Base-by-base conservation (phyloP, 2,329 filamentous ascomycete genomes). In the Aureobasidium sp. region DNA sequence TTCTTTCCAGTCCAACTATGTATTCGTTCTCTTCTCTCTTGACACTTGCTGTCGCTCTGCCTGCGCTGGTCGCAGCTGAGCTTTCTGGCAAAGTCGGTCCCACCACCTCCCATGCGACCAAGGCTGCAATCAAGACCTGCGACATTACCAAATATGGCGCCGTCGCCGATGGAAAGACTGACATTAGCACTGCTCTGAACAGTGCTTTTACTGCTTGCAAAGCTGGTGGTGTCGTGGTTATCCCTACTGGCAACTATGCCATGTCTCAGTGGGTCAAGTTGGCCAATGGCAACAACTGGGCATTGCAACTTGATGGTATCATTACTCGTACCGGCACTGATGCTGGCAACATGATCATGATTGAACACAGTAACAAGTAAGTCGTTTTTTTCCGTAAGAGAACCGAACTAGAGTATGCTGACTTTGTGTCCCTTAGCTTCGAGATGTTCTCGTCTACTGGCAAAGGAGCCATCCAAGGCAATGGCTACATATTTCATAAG, bases 391-490 rank as follows among this genome's bases (percentile, higher is more conserved):
- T 19, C 9, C 15, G 27, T 2, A 9, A 3, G 5, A 40, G 1
- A 31, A 3, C 11, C 27, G 9, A 19, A 1, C 3, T 5, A 47
- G 14, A 15, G 7, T 27, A 33, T 49, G n/a, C 33, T 49, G 79
- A 83, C 9, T 5, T 24, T 31, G 27, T 29, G 2, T 2, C 19
- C n/a, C 6, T 29, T 24, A 59, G 56, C 66, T 81, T 83, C 58
- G 81, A 83, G 66, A 65, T 83, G 62, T 82, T 81, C 69, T 81
- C 78, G 45, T 78, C 76, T 45, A 82, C 75, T 5, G 79, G 78
- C 15, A 73, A 75, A 62, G 81, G 81, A 60, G 80, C 80, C 22
- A 72, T 83, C 31, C 81, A 83, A 68, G 80, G 80, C 27, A 75
- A 76, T 52, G 81, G 81, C 29, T 83, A 81, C 67, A 70, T 76